phyloP scores from a whole-genome alignment of 1,139 yeast genomes.

The Nakaseomyces delphensis region DNA sequence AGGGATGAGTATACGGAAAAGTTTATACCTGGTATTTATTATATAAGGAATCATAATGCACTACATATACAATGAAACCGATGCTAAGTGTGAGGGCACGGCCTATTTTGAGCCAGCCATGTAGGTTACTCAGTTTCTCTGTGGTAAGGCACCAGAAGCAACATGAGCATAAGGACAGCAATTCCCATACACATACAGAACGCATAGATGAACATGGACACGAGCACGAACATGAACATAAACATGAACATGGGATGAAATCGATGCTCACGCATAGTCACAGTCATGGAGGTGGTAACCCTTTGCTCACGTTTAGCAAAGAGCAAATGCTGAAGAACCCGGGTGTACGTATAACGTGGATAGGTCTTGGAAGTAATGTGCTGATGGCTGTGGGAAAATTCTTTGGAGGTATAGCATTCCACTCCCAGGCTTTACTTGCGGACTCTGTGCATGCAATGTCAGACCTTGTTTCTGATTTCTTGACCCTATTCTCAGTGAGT shows the following conservation, averaged over 20 bases:
- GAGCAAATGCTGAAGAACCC: constrained; percentile 51
- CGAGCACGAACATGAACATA: constrained; percentile 16
- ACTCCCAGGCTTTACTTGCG: constrained; percentile 88
- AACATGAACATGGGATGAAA: constrained; percentile 20
- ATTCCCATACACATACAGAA: not conserved
- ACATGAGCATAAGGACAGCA: not conserved
- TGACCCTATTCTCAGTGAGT: constrained; percentile 83
- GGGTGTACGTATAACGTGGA: constrained; percentile 88
- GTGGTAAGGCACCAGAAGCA: not conserved
- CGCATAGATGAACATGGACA: not conserved
- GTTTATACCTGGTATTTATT: not conserved
- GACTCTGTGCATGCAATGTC: constrained; percentile 90
- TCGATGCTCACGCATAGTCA: constrained; percentile 23
- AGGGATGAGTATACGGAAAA: not conserved
- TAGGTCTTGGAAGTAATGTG: constrained; percentile 75
- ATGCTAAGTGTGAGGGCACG: constrained; percentile 1
- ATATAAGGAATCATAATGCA: not conserved
- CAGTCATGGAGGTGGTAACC: constrained; percentile 33
- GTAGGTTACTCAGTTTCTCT: not conserved
- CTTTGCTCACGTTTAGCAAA: constrained; percentile 33
- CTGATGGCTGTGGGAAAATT: constrained; percentile 83
- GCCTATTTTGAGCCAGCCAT: not conserved
- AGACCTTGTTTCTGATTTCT: constrained; percentile 79
- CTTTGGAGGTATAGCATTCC: constrained; percentile 82
- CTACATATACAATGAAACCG: not conserved